These are phyloP conservation scores for Elasticomyces elasticus DNA, from an alignment of 495 filamentous ascomycete genomes.

Conservation along the genomic window DNA sequence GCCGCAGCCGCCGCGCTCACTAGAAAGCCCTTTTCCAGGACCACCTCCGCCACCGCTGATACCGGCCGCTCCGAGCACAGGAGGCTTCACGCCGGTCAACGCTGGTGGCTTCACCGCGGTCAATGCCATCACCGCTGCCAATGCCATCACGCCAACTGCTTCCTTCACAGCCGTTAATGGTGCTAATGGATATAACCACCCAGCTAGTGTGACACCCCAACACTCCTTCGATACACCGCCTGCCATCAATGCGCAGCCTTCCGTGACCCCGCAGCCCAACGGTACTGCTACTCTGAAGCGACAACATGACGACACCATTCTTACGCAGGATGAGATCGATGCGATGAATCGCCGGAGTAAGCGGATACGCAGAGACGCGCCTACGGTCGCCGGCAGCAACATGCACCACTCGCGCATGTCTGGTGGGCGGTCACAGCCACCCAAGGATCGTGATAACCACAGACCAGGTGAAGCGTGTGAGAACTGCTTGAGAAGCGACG, in stretches of 20 bases:
- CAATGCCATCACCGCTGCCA: conserved; percentile 68
- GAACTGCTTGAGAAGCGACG: conserved; percentile 75
- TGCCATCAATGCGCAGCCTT: conserved; percentile 13
- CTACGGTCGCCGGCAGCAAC: conserved; percentile 87
- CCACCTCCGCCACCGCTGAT: neutral
- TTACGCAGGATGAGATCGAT: conserved; percentile 45
- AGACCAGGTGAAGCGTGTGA: conserved; percentile 84
- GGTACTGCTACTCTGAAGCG: conserved; percentile 62
- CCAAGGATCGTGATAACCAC: conserved; percentile 54
- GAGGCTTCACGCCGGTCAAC: conserved; percentile 79
- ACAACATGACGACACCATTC: conserved; percentile 36
- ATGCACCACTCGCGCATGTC: conserved; percentile 88
- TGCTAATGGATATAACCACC: conserved; percentile 8
- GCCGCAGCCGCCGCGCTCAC: conserved; percentile 44
- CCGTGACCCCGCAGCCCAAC: conserved; percentile 33
- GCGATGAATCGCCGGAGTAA: conserved; percentile 78
- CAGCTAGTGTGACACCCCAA: conserved; percentile 32
- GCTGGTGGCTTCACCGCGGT: conserved; percentile 71
- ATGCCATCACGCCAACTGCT: conserved; percentile 28
- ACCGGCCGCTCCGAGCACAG: conserved; percentile 30
- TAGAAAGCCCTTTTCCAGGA: conserved; percentile 24
- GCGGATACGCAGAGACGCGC: conserved; percentile 80
- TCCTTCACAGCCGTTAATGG: conserved; percentile 20
- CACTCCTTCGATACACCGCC: conserved; percentile 43
- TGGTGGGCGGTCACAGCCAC: conserved; percentile 49